Evolutionary conservation across 495 filamentous ascomycete genomes (phyloP).

Genomic region (Neurospora sp.): DNA sequence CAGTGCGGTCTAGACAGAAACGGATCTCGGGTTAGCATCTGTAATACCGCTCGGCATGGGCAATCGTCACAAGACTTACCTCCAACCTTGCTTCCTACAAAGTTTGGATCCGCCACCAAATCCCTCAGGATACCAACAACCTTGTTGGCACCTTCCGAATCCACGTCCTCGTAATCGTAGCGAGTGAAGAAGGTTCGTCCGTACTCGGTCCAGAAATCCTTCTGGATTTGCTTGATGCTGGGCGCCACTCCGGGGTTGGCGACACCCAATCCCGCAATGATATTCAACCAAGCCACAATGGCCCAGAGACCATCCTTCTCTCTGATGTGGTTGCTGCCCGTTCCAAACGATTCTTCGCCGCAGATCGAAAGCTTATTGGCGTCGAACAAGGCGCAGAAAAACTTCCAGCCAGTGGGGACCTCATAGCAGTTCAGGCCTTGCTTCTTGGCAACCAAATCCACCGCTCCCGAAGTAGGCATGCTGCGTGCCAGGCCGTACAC

Average conservation of each 20-base stretch:
- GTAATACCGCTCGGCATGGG: not conserved
- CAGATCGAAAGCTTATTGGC: constrained; percentile 97
- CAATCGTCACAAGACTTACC: constrained; percentile 33
- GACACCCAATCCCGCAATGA: constrained; percentile 89
- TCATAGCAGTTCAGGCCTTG: constrained; percentile 91
- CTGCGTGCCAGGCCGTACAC: constrained; percentile 89
- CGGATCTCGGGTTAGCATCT: constrained; percentile 1
- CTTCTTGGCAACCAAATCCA: constrained; percentile 89
- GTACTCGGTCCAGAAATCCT: constrained; percentile 94
- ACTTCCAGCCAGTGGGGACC: constrained; percentile 98
- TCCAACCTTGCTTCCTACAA: constrained; percentile 70
- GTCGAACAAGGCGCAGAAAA: constrained; percentile 98
- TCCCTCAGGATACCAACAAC: constrained; percentile 67
- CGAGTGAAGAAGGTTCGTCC: constrained; percentile 98
- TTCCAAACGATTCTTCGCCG: constrained; percentile 96
- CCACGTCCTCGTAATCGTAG: constrained; percentile 95
- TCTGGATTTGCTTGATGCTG: constrained; percentile 89
- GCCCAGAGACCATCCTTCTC: constrained; percentile 99
- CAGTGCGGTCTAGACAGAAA: constrained; percentile 50
- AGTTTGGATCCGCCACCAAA: constrained; percentile 55
- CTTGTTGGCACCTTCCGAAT: constrained; percentile 80
- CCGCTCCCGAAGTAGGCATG: constrained; percentile 93
- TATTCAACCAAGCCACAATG: constrained; percentile 94
- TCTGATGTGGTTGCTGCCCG: constrained; percentile 97
- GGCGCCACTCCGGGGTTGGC: constrained; percentile 62